Evolutionary conservation across 163 green algal genomes (phyloP).

Genomic region (Smithsoniella earleae): DNA sequence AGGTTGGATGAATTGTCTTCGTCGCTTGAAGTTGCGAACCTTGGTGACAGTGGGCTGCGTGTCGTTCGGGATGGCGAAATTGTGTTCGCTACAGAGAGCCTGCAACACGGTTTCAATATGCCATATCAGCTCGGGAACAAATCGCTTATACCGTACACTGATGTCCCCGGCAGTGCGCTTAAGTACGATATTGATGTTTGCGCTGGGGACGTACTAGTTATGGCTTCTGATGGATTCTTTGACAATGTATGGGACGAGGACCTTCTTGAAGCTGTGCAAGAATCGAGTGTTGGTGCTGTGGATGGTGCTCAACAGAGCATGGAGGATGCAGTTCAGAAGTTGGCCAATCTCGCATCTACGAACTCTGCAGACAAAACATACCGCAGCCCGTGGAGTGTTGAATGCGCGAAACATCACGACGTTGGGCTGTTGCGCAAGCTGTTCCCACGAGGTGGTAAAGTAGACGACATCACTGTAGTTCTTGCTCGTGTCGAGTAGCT

Average conservation of each 20-base stretch:
- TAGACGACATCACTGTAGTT: conserved; percentile 82
- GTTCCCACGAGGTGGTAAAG: conserved; percentile 63
- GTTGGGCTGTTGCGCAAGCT: conserved; percentile 32
- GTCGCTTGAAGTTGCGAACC: conserved; percentile 54
- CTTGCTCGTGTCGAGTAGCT: conserved; percentile 45
- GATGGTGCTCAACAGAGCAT: too few relatives aligned
- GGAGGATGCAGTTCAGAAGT: too few relatives aligned
- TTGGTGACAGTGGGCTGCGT: conserved; percentile 75
- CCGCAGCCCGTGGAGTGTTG: conserved; percentile 46
- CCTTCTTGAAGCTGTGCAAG: conserved; percentile 34
- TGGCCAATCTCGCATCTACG: background rate
- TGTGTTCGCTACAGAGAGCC: conserved; percentile 44
- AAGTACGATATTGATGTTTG: conserved; percentile 53
- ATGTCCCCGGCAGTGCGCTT: conserved; percentile 33
- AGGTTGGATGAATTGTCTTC: background rate
- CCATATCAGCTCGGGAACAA: conserved; percentile 65
- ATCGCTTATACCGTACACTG: conserved; percentile 17
- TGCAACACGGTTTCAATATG: conserved; percentile 84
- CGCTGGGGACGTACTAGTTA: conserved; percentile 77
- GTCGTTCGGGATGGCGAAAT: conserved; percentile 60
- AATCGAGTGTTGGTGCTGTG: too few relatives aligned
- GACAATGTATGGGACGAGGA: conserved; percentile 87
- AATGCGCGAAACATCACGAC: conserved; percentile 38
- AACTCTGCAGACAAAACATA: conserved; percentile 31
- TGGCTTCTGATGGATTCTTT: conserved; percentile 87